Base-by-base conservation (phyloP, 2,329 filamentous ascomycete species). In the Venturia aucupariae region DNA sequence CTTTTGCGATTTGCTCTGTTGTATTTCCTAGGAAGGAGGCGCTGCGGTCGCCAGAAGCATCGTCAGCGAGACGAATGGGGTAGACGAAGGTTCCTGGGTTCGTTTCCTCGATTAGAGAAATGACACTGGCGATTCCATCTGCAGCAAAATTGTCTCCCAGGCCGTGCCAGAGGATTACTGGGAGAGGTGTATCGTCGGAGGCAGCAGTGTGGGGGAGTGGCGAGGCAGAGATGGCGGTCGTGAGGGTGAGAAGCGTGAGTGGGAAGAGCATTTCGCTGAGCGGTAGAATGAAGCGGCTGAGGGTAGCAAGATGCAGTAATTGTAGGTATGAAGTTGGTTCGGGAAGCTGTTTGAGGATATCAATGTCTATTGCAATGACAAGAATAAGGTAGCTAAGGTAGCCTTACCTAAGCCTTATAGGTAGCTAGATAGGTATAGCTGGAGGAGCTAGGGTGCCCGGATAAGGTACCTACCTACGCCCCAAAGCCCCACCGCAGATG, bases 91-190 rank as follows among this genome's bases (percentile, higher is more conserved):
- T 97, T 66, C 90, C 91, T 0, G 92, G 92, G 76, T 96, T 85
- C 65, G 86, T 79, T 61, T 83, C 75, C 65, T 90, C 82, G 68
- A 88, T 88, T 60, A 97, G 82, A n/a, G 82, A 78, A 67, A 84
- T 89, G 39, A 96, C 82, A 63, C 81, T 75, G 69, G 85, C 83
- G 64, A 97, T 82, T 65, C 92, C 92, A 1, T 92, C 87, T 67
- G 85, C 84, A 62, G 85, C 83, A 78, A 87, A 95, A 74, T 87
- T 84, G 76, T 94, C 90, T 70, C 85, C 85, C n/a, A 87, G 78
- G 65, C 86, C 94, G 76, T 99, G 94, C 94, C 94, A 99, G 77
- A 99, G 90, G 66, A 99, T 83, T 42, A 99, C 82, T 0, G 94
- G 94, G 38, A 97, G 83, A 3, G 90, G 91, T 10, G 69, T 70